Conservation (phyloP, 1,284 basidiomycete species). For the Moniliella sp. region DNA sequence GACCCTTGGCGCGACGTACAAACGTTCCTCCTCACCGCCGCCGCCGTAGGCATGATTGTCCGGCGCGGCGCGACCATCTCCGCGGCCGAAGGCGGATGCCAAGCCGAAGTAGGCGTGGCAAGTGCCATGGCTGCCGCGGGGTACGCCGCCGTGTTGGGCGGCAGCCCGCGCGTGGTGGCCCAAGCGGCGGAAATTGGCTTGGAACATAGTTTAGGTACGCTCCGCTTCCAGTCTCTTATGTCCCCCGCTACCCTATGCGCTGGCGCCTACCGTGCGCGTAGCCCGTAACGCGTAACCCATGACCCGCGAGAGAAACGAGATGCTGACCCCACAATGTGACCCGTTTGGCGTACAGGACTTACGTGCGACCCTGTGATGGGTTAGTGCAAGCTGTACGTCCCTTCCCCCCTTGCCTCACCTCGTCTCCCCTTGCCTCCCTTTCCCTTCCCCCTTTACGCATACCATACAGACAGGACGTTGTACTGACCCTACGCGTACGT, state of each 20-base stretch:
- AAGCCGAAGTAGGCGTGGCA: conserved; percentile 43
- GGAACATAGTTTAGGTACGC: conserved; percentile 33
- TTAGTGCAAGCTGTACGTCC: background rate
- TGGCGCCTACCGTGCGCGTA: no score
- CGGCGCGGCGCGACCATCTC: conserved; percentile 88
- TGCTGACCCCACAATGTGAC: no score
- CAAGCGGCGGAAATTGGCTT: conserved; percentile 88
- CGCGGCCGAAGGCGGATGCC: conserved; percentile 51
- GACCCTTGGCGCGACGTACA: conserved; percentile 63
- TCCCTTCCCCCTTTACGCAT: no score
- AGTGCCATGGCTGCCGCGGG: conserved; percentile 79
- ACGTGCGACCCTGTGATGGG: conserved; percentile 17
- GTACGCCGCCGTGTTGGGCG: conserved; percentile 54
- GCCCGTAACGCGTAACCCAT: no score
- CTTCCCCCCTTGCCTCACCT: conserved; percentile 52
- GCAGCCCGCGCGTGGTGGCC: conserved; percentile 35
- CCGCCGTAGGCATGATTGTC: conserved; percentile 83
- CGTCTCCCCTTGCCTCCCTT: background rate
- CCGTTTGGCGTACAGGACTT: no score
- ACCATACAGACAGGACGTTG: background rate
- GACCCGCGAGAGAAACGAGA: no score
- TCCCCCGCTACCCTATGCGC: no score
- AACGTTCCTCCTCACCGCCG: conserved; percentile 62
- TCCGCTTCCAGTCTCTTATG: no score
- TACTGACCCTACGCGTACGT: conserved; percentile 41